Base-by-base conservation (phyloP, 2,329 filamentous ascomycete genomes). In the Chrysosporium queenslandicum region DNA sequence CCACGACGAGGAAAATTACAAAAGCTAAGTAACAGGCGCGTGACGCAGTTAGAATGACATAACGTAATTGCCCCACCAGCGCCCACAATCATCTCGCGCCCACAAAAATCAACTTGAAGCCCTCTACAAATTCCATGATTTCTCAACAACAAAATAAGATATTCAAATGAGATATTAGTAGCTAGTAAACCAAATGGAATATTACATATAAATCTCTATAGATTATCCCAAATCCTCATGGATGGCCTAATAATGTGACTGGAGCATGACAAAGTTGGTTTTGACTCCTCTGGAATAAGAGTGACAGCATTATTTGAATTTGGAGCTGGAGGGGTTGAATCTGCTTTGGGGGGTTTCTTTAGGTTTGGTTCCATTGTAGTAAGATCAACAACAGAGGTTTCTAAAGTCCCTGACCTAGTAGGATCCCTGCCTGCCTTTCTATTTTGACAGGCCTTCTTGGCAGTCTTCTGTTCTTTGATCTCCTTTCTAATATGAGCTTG, bases 181-280 rank as follows among this genome's bases (percentile, higher is more conserved):
- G 32, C 20, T 50, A 30, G 12, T 30, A 30, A 21, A 41, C 21
- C 3, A 34, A 7, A 42, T 48, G 34, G 14, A 41, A 30, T 41
- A 32, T 32, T 41, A 40, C 23, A 29, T 50, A 50, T 16, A 50
- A 50, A 50, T 39, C 23, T 39, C 7, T 49, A 39, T 39, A 40
- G 36, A 50, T 20, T 20, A 29, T 41, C 18, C 2, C 29, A 50
- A 41, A 41, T 8, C n/a, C 36, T 30, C 32, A 3, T 5, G 2
- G 12, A 6, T 41, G 25, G 14, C 14, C 8, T 40, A 34, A 50
- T 50, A 42, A 14, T 8, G 8, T 18, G 14, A n/a, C 36, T 14
- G n/a, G 27, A 50, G 18, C 16, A 16, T 9, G 47, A 41, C 3
- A 1, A 2, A 30, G 25, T 21, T 32, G 47, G 4, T 23, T 20